Evolutionary conservation across 352 stramenopile genomes (phyloP).

Genomic region (Phytopythium chamaehyphon): DNA sequence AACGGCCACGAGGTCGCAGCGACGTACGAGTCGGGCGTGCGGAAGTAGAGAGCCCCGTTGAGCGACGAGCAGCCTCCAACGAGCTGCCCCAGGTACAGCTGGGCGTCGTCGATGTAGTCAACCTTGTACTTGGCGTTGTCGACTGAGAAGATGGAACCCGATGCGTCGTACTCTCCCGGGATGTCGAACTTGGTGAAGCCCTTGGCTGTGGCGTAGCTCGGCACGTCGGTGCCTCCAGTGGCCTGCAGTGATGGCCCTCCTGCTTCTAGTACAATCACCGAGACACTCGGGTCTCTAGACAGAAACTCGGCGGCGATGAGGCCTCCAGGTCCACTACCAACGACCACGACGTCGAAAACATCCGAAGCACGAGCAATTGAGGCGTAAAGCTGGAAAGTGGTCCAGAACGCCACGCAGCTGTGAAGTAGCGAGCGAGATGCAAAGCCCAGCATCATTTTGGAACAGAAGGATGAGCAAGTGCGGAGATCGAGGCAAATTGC

Average conservation of each 20-base stretch:
- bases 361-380: not conserved
- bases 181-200: constrained; percentile 42
- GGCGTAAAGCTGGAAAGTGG: not conserved
- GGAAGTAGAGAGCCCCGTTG: constrained; percentile 79
- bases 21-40: constrained; percentile 48
- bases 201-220: constrained; percentile 16
- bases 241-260: constrained; percentile 36
- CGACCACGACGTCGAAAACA: constrained; percentile 50
- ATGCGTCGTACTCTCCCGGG: constrained; percentile 44
- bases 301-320: constrained; percentile 53
- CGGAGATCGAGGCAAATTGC: too few relatives aligned
- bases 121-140: constrained; percentile 40
- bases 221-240: constrained; percentile 27
- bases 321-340: constrained; percentile 52
- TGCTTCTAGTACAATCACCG: constrained; percentile 53
- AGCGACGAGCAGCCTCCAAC: constrained; percentile 78
- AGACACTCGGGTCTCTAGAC: constrained; percentile 27
- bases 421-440: not conserved
- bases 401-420: not conserved
- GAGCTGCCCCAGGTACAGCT: constrained; percentile 61
- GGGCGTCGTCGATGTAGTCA: constrained; percentile 33
- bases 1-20: constrained; percentile 36
- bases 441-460: too few relatives aligned
- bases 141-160: constrained; percentile 31
- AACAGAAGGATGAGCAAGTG: too few relatives aligned